phyloP scores from a whole-genome alignment of 2,329 filamentous ascomycete species.

The Microsporum ferrugineum region DNA sequence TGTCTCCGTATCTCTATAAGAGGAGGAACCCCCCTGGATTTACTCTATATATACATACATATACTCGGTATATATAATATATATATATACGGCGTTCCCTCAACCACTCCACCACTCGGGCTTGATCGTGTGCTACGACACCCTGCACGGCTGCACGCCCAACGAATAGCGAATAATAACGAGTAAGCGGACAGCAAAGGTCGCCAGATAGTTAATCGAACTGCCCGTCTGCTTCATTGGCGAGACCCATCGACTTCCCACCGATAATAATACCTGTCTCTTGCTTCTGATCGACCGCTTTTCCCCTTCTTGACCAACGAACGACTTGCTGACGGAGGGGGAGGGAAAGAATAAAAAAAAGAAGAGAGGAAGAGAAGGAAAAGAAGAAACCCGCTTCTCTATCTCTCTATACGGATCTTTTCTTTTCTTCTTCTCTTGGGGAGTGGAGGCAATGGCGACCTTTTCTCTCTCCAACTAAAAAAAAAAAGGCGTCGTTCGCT shows the following conservation, averaged over 20 bases:
- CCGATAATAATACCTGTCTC: not conserved
- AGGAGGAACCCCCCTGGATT: not conserved
- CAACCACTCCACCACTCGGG: not conserved
- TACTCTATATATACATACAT: not conserved
- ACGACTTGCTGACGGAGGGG: not conserved
- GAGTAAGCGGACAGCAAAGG: not conserved
- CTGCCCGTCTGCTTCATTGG: not conserved
- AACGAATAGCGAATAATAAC: conserved; percentile 1
- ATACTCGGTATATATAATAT: not conserved
- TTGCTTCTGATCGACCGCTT: not conserved
- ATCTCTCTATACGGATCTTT: not conserved
- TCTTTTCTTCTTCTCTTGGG: not conserved
- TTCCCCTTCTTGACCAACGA: not conserved
- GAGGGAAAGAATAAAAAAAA: not conserved
- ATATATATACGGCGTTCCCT: not conserved
- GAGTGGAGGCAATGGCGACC: conserved; percentile 1
- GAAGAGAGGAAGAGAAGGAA: not conserved
- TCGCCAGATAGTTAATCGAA: not conserved
- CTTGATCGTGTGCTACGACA: conserved; percentile 1
- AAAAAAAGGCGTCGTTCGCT: not conserved
- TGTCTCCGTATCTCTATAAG: not conserved
- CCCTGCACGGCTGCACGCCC: conserved; percentile 2
- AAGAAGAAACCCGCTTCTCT: not conserved
- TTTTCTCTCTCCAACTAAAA: not conserved
- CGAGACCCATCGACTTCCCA: not conserved